Conservation (phyloP, 148 eudicot species). For the Camellia sinensis region DNA sequence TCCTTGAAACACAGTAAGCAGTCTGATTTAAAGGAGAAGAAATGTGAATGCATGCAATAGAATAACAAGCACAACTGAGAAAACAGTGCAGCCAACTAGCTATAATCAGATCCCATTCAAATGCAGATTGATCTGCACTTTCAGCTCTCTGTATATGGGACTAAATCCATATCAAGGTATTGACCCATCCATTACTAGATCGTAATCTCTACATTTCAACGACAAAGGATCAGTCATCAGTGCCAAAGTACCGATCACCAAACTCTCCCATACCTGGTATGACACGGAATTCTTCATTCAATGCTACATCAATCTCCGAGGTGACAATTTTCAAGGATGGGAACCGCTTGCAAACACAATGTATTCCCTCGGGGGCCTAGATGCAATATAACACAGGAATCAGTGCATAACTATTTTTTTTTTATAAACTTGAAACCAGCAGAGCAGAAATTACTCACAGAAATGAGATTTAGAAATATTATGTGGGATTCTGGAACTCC, state of each 20-base stretch:
- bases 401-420: background rate
- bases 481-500: constrained; percentile 98
- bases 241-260: constrained; percentile 97
- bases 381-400: background rate
- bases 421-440: background rate
- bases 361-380: constrained; percentile 94
- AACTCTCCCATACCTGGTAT: constrained; percentile 96
- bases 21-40: background rate
- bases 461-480: constrained; percentile 85
- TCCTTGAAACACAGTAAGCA: too few species aligned
- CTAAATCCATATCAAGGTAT: background rate
- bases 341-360: constrained; percentile 75
- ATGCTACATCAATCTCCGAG: constrained; percentile 77
- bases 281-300: constrained; percentile 84
- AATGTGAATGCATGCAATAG: background rate
- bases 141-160: background rate
- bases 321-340: constrained; percentile 90
- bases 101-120: background rate
- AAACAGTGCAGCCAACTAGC: background rate
- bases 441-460: constrained; percentile 46
- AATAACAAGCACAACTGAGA: background rate
- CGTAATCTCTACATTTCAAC: background rate
- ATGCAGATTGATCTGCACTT: background rate
- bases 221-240: constrained; percentile 54
- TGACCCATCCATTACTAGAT: background rate